phyloP scores from a whole-genome alignment of 257 asterid species.

The Capsicum pubescens region DNA sequence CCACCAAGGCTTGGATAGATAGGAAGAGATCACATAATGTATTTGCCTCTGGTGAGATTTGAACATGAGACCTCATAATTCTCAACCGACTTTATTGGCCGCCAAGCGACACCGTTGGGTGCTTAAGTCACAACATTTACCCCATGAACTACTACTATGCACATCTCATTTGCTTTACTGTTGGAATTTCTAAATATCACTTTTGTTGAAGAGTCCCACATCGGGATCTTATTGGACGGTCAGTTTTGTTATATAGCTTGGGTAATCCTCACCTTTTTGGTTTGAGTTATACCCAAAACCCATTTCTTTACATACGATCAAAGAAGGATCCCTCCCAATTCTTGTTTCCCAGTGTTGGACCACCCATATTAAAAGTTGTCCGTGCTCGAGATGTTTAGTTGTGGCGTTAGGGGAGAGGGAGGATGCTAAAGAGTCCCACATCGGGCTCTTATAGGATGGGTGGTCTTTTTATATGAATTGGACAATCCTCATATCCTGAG shows the following conservation, averaged over 20 bases:
- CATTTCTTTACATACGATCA: neutral
- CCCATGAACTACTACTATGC: neutral
- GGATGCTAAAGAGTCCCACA: neutral
- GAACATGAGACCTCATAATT: neutral
- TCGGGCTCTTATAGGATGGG: neutral
- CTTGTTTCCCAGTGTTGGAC: neutral
- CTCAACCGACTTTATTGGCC: neutral
- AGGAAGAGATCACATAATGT: neutral
- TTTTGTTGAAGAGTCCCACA: conserved; percentile 12
- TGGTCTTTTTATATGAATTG: neutral
- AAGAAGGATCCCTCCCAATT: neutral
- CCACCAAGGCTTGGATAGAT: conserved; percentile 3
- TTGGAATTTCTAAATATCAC: neutral
- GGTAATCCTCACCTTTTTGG: neutral
- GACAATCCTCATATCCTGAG: neutral
- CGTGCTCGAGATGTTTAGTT: neutral
- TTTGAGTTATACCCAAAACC: neutral
- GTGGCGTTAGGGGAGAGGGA: neutral
- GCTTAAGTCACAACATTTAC: neutral
- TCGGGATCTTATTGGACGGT: neutral
- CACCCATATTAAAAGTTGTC: neutral
- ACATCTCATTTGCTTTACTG: neutral
- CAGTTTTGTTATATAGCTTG: neutral
- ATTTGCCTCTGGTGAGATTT: neutral
- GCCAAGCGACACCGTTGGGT: neutral